A percentile compares a stretch with the other conserved stretches of the same genome.
These are phyloP conservation scores for Venturia effusa DNA, from an alignment of 2,329 filamentous ascomycete species.

Conservation along the genomic window DNA sequence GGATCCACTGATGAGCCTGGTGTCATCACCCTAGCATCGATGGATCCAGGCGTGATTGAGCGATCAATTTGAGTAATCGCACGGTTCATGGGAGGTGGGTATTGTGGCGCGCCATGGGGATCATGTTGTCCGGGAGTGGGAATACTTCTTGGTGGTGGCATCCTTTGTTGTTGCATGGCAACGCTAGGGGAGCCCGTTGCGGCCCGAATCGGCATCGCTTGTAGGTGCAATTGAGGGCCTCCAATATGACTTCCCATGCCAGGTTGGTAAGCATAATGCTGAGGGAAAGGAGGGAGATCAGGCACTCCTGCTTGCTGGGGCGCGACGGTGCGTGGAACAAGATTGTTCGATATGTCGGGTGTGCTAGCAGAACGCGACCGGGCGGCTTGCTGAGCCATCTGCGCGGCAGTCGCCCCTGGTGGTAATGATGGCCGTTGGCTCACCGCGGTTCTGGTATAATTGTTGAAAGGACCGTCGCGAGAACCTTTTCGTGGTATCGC, in stretches of 20 bases:
- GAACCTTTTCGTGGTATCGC: conserved; percentile 51
- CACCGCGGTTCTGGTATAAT: conserved; percentile 51
- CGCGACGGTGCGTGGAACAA: conserved; percentile 46
- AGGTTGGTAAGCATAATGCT: conserved; percentile 45
- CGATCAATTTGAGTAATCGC: conserved; percentile 7
- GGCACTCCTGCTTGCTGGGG: conserved; percentile 33
- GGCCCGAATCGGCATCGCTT: conserved; percentile 45
- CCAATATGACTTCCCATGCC: conserved; percentile 24
- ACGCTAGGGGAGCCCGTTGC: conserved; percentile 61
- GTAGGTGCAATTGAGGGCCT: conserved; percentile 1
- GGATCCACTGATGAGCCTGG: conserved; percentile 18
- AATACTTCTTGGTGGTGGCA: conserved; percentile 7
- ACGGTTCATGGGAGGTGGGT: conserved; percentile 4
- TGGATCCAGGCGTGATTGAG: conserved; percentile 28
- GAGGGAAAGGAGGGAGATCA: conserved; percentile 44
- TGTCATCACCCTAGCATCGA: conserved; percentile 24
- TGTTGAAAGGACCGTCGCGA: conserved; percentile 58
- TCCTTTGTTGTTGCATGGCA: conserved; percentile 40
- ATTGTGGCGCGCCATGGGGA: neutral
- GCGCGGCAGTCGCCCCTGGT: conserved; percentile 47
- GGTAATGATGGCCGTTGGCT: conserved; percentile 69
- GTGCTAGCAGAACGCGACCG: conserved; percentile 87
- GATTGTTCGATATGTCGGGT: conserved; percentile 74
- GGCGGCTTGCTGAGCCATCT: conserved; percentile 44
- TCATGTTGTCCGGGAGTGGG: neutral